Percentiles rank a stretch among this genome's conserved stretches.
Conservation (phyloP, 768 basidiomycete genomes). For the Cyclocybe cylindracea region DNA sequence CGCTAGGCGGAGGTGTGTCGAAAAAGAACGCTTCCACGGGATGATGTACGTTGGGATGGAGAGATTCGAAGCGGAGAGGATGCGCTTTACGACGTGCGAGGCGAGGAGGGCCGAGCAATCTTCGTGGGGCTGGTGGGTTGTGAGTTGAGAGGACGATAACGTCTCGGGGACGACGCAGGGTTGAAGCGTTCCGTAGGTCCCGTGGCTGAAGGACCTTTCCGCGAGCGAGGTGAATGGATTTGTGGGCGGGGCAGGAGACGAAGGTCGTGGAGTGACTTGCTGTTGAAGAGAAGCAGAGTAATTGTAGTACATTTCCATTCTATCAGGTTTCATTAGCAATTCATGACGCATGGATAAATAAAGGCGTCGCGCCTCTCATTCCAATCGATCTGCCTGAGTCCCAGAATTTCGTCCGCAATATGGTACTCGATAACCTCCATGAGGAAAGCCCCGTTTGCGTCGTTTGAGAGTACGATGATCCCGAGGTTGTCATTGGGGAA, state of each 20-base stretch:
- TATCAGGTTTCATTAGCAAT: no score
- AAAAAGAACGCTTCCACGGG: constrained; percentile 33
- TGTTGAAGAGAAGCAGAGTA: not conserved
- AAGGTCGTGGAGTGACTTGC: constrained; percentile 23
- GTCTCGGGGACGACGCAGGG: constrained; percentile 32
- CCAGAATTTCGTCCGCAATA: constrained; percentile 37
- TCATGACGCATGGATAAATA: not conserved
- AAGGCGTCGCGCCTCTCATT: constrained; percentile 27
- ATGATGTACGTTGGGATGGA: constrained; percentile 33
- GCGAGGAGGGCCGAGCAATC: constrained; percentile 23
- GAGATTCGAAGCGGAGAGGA: constrained; percentile 25
- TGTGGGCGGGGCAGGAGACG: constrained; percentile 20
- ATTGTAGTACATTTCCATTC: no score
- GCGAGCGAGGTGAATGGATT: constrained; percentile 23
- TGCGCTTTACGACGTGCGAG: constrained; percentile 27
- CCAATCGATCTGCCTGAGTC: constrained; percentile 37
- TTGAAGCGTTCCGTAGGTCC: constrained; percentile 33
- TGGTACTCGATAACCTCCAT: constrained; percentile 37
- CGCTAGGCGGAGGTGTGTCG: constrained; percentile 37
- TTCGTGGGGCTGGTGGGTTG: not conserved
- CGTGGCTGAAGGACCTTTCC: constrained; percentile 29
- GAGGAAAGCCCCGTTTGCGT: constrained; percentile 33
- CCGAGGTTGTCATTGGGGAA: constrained; percentile 40
- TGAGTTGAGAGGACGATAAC: not conserved
- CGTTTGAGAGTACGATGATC: constrained; percentile 40